Percentiles rank a stretch among this genome's conserved stretches.
These are phyloP conservation scores for Lanmaoa rubissima DNA, from an alignment of 768 basidiomycete genomes.

Conservation along the genomic window DNA sequence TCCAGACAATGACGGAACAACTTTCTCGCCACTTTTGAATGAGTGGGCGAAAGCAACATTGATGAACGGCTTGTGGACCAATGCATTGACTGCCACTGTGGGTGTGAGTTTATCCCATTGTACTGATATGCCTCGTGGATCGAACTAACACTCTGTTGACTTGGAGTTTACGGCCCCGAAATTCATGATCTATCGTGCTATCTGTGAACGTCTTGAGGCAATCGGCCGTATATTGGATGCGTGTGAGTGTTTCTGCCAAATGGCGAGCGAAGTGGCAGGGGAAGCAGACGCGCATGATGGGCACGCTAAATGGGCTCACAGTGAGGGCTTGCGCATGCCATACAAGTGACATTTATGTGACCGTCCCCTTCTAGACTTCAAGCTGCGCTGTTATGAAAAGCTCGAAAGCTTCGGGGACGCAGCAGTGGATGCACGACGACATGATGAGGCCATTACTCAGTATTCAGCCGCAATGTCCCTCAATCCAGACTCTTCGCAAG, in stretches of 20 bases:
- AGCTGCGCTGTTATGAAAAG: neutral
- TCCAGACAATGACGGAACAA: neutral
- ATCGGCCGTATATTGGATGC: neutral
- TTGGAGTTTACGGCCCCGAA: neutral
- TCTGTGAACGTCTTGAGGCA: neutral
- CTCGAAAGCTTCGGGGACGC: neutral
- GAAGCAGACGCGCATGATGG: neutral
- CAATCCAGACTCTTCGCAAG: neutral
- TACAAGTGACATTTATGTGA: too few species aligned
- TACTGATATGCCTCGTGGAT: neutral
- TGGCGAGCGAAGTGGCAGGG: neutral
- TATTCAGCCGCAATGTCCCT: neutral
- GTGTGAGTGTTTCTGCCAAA: neutral
- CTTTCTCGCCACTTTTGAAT: neutral
- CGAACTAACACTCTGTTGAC: neutral
- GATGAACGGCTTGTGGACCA: neutral
- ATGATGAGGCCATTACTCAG: neutral
- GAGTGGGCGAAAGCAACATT: neutral
- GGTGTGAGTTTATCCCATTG: neutral
- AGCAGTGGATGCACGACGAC: neutral
- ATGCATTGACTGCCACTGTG: neutral
- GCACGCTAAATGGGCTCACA: neutral
- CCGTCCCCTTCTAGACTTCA: neutral
- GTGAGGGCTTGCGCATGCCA: neutral
- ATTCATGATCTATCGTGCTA: neutral